A percentile compares a stretch with the other conserved stretches of the same genome.
These are phyloP conservation scores for Ogataea minuta DNA, from an alignment of 805 yeast species.

Conservation along the genomic window DNA sequence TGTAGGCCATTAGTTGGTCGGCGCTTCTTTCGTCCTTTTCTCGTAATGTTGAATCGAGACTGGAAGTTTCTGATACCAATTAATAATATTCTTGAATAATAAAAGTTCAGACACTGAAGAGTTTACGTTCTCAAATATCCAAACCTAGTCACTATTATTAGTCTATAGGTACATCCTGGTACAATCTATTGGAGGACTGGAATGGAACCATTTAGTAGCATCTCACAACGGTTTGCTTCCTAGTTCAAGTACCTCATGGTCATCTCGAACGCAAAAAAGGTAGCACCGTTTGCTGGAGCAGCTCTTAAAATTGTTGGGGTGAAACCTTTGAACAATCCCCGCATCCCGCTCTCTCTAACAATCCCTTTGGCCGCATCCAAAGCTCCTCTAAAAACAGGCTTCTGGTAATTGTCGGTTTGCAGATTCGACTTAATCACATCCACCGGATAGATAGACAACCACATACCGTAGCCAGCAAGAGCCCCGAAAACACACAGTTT, in stretches of 20 bases:
- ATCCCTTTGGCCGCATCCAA: constrained; percentile 58
- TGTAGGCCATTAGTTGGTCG: no score
- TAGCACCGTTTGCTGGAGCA: constrained; percentile 97
- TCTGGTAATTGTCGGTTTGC: constrained; percentile 66
- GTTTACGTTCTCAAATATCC: neutral
- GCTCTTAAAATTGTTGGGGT: constrained; percentile 92
- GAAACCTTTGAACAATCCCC: constrained; percentile 88
- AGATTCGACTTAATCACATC: constrained; percentile 89
- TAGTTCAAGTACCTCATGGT: constrained; percentile 64
- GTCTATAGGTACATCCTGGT: neutral
- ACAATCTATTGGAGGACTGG: constrained; percentile 1
- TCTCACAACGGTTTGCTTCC: constrained; percentile 22
- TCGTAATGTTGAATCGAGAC: no score
- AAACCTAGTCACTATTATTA: constrained; percentile 2
- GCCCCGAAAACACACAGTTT: constrained; percentile 87
- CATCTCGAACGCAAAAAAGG: constrained; percentile 89
- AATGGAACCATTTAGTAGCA: neutral
- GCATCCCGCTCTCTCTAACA: constrained; percentile 56
- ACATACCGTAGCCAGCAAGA: constrained; percentile 83
- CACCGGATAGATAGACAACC: constrained; percentile 83
- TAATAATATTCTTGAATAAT: neutral
- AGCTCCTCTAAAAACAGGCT: constrained; percentile 59
- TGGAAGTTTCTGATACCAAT: neutral
- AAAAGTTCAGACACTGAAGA: no score
- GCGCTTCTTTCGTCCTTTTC: no score